phyloP scores from a whole-genome alignment of 768 basidiomycete genomes.

The Tricholoma sp. region DNA sequence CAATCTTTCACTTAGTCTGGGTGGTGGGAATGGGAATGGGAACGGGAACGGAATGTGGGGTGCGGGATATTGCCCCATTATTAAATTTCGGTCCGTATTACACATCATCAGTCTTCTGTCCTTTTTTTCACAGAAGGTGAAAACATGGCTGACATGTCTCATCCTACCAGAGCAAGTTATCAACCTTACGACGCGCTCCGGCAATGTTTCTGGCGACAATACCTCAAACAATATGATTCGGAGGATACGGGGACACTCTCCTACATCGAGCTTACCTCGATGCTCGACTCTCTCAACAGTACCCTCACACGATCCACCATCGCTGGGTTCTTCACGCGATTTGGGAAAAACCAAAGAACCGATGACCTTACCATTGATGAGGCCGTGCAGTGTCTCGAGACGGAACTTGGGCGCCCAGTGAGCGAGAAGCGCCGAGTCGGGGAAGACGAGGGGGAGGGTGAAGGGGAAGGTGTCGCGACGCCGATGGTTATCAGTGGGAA shows the following conservation, averaged over 20 bases:
- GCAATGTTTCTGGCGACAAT: conserved; percentile 87
- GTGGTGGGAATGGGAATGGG: conserved; percentile 30
- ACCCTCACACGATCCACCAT: conserved; percentile 80
- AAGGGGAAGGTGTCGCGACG: conserved; percentile 45
- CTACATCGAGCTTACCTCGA: conserved; percentile 83
- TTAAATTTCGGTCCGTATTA: conserved; percentile 55
- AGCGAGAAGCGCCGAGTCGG: conserved; percentile 67
- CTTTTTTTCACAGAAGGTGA: background rate
- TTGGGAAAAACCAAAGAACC: conserved; percentile 53
- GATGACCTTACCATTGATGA: conserved; percentile 80
- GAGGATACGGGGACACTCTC: conserved; percentile 76
- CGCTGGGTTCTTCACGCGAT: conserved; percentile 73
- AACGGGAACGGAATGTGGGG: conserved; percentile 49
- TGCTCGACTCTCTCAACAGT: conserved; percentile 96
- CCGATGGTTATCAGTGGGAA: conserved; percentile 22
- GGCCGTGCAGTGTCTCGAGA: conserved; percentile 80
- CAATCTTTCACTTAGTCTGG: conserved; percentile 45
- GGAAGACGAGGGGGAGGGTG: conserved; percentile 37
- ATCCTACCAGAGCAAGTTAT: conserved; percentile 70
- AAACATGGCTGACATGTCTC: background rate
- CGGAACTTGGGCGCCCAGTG: conserved; percentile 68
- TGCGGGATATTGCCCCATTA: conserved; percentile 60
- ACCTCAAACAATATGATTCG: conserved; percentile 84
- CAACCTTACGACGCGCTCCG: conserved; percentile 92
- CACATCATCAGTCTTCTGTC: too few relatives aligned